Evolutionary conservation across 495 filamentous ascomycete species (phyloP).

Genomic region (Trichoderma virens): DNA sequence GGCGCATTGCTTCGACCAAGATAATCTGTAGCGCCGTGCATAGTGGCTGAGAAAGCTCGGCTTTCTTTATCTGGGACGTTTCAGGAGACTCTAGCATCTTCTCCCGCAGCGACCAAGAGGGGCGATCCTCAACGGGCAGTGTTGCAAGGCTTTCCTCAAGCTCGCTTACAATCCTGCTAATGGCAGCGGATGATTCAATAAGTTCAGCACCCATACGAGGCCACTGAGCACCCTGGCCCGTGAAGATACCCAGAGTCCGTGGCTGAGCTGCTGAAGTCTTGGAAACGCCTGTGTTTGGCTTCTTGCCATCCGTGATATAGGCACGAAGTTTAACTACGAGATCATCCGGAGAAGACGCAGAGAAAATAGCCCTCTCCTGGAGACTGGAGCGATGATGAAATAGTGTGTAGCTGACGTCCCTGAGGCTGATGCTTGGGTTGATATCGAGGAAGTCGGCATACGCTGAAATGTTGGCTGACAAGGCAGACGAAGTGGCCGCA

Average conservation of each 20-base stretch:
- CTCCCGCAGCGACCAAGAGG: constrained; percentile 39
- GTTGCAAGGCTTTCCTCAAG: constrained; percentile 26
- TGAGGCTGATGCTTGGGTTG: too few species aligned
- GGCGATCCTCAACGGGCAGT: constrained; percentile 38
- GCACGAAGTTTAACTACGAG: too few species aligned
- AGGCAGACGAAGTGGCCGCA: too few species aligned
- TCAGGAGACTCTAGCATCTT: constrained; percentile 27
- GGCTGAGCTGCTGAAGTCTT: too few species aligned
- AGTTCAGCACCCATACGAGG: constrained; percentile 37
- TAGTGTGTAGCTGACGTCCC: too few species aligned
- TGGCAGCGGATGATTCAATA: constrained; percentile 35
- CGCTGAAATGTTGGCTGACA: too few species aligned
- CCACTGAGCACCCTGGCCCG: constrained; percentile 67
- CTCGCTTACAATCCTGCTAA: constrained; percentile 29
- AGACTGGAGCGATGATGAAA: too few species aligned
- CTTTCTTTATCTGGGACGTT: constrained; percentile 9
- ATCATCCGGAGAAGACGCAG: too few species aligned
- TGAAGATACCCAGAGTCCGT: constrained; percentile 46
- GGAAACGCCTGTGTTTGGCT: too few species aligned
- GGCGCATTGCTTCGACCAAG: constrained; percentile 36
- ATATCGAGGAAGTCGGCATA: too few species aligned
- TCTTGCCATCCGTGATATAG: too few species aligned
- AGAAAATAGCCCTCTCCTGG: too few species aligned
- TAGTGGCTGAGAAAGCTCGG: constrained; percentile 27
- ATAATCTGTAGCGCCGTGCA: constrained; percentile 35